These are phyloP conservation scores for Sonneratia alba DNA, from an alignment of 345 rosid genomes.

Conservation along the genomic window DNA sequence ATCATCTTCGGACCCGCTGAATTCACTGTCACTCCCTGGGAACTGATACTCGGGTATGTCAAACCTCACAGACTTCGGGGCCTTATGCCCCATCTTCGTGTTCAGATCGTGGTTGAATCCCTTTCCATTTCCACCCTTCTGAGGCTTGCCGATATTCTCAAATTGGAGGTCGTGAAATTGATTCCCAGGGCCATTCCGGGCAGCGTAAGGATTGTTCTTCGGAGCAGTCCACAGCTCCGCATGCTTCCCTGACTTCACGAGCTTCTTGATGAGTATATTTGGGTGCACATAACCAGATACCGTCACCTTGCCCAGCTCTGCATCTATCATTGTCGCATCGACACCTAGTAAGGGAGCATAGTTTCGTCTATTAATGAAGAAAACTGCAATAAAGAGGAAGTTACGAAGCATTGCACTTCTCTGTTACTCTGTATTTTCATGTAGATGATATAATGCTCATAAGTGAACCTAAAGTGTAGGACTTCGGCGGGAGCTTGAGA, in stretches of 20 bases:
- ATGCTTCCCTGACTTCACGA: slow-evolving; percentile 77
- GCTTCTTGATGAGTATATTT: slow-evolving; percentile 53
- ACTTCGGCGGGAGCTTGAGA: too few species aligned
- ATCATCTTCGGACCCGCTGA: slow-evolving; percentile 33
- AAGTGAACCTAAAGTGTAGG: too few species aligned
- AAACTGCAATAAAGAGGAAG: not conserved
- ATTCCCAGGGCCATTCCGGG: slow-evolving; percentile 27
- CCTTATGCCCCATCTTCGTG: slow-evolving; percentile 23
- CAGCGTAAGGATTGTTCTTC: slow-evolving; percentile 28
- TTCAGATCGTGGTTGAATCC: slow-evolving; percentile 27
- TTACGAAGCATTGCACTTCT: too few species aligned
- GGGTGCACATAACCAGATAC: slow-evolving; percentile 85
- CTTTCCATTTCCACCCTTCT: slow-evolving; percentile 29
- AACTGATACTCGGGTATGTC: slow-evolving; percentile 36
- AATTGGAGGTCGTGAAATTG: slow-evolving; percentile 46
- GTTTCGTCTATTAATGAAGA: not conserved
- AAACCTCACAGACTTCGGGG: slow-evolving; percentile 61
- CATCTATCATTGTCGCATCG: slow-evolving; percentile 45
- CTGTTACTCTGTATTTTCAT: too few species aligned
- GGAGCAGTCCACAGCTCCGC: slow-evolving; percentile 70
- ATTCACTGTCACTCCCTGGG: slow-evolving; percentile 27
- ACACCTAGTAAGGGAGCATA: slow-evolving; percentile 46
- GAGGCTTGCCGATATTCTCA: slow-evolving; percentile 30
- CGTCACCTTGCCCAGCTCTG: slow-evolving; percentile 79
- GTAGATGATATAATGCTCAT: not conserved